Percentiles rank a stretch among this genome's conserved stretches.
phyloP scores from a whole-genome alignment of 164 flowering plant species.

The Brasenia schreberi region DNA sequence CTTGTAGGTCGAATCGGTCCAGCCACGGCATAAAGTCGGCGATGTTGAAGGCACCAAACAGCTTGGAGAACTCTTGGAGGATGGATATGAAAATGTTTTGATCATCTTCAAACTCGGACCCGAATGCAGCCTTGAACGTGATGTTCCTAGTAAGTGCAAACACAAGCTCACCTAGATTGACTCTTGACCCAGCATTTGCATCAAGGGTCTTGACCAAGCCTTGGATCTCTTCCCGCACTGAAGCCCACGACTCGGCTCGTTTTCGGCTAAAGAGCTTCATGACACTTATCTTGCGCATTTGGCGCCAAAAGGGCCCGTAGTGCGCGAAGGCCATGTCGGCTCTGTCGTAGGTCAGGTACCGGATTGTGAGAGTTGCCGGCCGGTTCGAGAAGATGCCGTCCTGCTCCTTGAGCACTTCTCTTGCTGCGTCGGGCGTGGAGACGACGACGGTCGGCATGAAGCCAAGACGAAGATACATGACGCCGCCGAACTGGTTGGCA shows the following conservation, averaged over 20 bases:
- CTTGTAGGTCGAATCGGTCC: conserved; percentile 50
- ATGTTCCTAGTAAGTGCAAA: conserved; percentile 47
- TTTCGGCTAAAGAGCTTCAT: conserved; percentile 72
- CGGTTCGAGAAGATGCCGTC: conserved; percentile 70
- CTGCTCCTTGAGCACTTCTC: conserved; percentile 58
- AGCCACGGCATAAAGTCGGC: conserved; percentile 60
- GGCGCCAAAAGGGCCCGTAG: conserved; percentile 93
- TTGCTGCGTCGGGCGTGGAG: conserved; percentile 52
- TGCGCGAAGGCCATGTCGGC: conserved; percentile 86
- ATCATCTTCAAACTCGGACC: conserved; percentile 35
- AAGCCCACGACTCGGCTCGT: conserved; percentile 71
- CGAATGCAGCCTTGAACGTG: conserved; percentile 63
- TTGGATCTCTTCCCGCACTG: conserved; percentile 71
- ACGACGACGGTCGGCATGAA: conserved; percentile 43
- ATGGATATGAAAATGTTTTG: conserved; percentile 54
- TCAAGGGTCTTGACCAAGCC: conserved; percentile 16
- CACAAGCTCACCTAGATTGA: conserved; percentile 53
- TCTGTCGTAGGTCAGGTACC: conserved; percentile 59
- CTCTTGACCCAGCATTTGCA: conserved; percentile 1
- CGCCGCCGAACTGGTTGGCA: conserved; percentile 49
- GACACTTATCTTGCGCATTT: conserved; percentile 82
- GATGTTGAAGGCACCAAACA: conserved; percentile 67
- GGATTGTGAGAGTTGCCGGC: conserved; percentile 61
- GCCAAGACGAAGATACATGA: conserved; percentile 52
- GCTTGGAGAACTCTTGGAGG: conserved; percentile 68